phyloP scores from a whole-genome alignment of 2,329 filamentous ascomycete species.

The Penicillium glabrum region DNA sequence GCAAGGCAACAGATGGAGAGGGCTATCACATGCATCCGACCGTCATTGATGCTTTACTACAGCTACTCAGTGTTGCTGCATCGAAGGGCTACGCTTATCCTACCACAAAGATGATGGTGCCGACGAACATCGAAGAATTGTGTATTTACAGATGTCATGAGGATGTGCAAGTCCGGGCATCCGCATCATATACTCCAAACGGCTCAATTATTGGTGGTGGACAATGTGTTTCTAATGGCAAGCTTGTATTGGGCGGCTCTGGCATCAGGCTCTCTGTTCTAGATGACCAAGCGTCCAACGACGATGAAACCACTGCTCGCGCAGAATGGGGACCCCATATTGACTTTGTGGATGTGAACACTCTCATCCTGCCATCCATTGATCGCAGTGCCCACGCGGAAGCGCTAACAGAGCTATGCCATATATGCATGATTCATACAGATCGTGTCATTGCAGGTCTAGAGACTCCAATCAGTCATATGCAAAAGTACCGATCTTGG shows the following conservation, averaged over 20 bases:
- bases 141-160: constrained; percentile 8
- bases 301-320: background rate
- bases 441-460: background rate
- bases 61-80: constrained; percentile 22
- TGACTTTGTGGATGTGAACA: constrained; percentile 11
- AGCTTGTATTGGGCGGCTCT: constrained; percentile 3
- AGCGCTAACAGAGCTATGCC: constrained; percentile 5
- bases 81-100: constrained; percentile 16
- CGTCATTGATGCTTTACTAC: constrained; percentile 20
- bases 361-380: constrained; percentile 11
- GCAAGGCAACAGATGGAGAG: background rate
- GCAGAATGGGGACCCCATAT: constrained; percentile 16
- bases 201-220: constrained; percentile 8
- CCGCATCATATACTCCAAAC: constrained; percentile 7
- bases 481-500: constrained; percentile 14
- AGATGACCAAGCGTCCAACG: background rate
- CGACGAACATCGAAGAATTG: constrained; percentile 21
- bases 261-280: constrained; percentile 11
- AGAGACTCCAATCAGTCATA: constrained; percentile 4
- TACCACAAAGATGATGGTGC: constrained; percentile 19
- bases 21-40: constrained; percentile 24
- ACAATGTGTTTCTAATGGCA: constrained; percentile 5
- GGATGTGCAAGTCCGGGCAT: constrained; percentile 3
- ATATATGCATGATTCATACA: constrained; percentile 15
- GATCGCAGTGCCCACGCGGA: constrained; percentile 6